Evolutionary conservation across 1,284 basidiomycete genomes (phyloP).

Genomic region (Salmacisia buchloeana): DNA sequence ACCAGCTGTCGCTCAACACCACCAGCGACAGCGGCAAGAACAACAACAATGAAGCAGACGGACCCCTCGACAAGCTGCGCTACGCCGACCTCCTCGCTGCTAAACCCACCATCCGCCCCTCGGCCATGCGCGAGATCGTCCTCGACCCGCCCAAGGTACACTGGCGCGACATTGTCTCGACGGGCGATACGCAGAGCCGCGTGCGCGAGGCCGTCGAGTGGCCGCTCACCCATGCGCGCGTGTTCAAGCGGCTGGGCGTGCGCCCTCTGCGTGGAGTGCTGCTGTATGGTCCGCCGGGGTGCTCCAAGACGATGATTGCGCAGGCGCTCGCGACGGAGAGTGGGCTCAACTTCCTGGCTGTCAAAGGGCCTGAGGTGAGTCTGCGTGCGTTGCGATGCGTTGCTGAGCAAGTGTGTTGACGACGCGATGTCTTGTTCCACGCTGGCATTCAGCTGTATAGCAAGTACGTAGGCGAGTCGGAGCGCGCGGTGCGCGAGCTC

Average conservation of each 20-base stretch:
- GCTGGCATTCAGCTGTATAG: conserved; percentile 69
- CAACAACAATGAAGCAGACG: neutral
- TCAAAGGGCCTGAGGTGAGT: conserved; percentile 88
- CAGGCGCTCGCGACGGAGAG: conserved; percentile 90
- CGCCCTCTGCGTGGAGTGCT: conserved; percentile 82
- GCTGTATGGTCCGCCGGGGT: conserved; percentile 93
- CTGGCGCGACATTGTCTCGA: conserved; percentile 70
- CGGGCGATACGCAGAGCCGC: conserved; percentile 34
- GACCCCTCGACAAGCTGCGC: conserved; percentile 52
- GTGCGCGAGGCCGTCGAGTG: conserved; percentile 61
- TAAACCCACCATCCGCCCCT: conserved; percentile 75
- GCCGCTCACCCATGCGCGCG: conserved; percentile 79
- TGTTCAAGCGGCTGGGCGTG: conserved; percentile 81
- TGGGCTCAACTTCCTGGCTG: conserved; percentile 93
- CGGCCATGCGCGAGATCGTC: conserved; percentile 88
- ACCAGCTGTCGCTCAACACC: neutral
- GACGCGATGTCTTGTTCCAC: too few relatives aligned
- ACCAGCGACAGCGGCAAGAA: too few relatives aligned
- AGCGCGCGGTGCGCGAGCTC: conserved; percentile 86
- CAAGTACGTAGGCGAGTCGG: conserved; percentile 96
- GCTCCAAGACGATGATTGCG: conserved; percentile 91
- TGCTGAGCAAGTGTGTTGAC: too few relatives aligned
- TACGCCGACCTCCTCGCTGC: conserved; percentile 65
- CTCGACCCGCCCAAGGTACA: conserved; percentile 75
- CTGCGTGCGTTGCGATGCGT: neutral